Conservation (phyloP, 2,329 filamentous ascomycete species). For the Arthroderma sp. region DNA sequence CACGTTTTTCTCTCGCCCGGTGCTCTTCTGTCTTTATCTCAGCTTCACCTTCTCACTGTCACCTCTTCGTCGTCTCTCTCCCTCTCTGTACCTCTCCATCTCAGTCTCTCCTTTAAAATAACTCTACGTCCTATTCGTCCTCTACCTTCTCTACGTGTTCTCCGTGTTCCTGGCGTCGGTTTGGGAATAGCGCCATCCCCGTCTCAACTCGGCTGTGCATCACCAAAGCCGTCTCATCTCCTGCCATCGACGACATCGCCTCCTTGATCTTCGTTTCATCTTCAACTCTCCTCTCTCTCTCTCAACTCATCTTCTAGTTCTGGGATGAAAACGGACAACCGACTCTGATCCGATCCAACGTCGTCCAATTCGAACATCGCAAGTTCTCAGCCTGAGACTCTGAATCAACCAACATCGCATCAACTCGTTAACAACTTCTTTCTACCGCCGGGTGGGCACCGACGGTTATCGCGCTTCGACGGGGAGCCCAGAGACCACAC, state of each 20-base stretch:
- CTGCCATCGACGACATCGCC: background rate
- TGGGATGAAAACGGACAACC: background rate
- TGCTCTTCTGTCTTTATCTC: too few species aligned
- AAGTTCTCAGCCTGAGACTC: background rate
- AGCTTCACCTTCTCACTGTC: too few species aligned
- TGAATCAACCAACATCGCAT: conserved; percentile 37
- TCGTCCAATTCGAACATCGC: conserved; percentile 2
- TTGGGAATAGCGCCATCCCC: background rate
- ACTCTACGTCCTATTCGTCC: too few species aligned
- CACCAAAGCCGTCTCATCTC: too few species aligned
- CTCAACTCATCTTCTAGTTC: conserved; percentile 7
- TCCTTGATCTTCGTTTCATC: conserved; percentile 9
- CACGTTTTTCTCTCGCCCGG: too few species aligned
- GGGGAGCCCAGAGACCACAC: conserved; percentile 5
- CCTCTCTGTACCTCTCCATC: too few species aligned
- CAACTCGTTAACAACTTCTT: conserved; percentile 35
- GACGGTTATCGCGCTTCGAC: conserved; percentile 8
- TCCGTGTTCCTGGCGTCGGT: background rate
- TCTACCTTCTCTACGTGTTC: too few species aligned
- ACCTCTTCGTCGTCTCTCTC: too few species aligned
- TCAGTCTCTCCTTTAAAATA: too few species aligned
- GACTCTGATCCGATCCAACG: background rate
- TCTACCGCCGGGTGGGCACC: conserved; percentile 6
- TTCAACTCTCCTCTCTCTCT: conserved; percentile 7
- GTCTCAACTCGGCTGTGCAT: background rate